phyloP scores from a whole-genome alignment of 257 asterid species.

The Plantago ovata region DNA sequence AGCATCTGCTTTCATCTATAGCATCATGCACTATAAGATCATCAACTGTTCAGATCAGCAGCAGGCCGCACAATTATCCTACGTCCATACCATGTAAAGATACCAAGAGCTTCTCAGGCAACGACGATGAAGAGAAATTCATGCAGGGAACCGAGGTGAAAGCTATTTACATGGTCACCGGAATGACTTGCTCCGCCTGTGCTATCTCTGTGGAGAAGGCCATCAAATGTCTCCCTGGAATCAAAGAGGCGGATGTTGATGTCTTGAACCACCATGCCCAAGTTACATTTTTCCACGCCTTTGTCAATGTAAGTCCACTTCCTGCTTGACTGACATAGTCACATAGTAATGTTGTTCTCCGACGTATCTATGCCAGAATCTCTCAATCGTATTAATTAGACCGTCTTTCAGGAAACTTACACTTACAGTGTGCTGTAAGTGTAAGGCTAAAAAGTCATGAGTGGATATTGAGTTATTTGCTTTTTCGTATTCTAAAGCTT shows the following conservation, averaged over 20 bases:
- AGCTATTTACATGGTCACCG: constrained; percentile 42
- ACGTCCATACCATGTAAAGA: no score
- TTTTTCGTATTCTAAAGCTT: no score
- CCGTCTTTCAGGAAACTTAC: no score
- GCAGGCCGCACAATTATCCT: not conserved
- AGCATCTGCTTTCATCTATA: not conserved
- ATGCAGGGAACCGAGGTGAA: constrained; percentile 31
- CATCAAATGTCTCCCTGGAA: constrained; percentile 45
- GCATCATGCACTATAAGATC: not conserved
- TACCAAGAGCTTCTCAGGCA: no score
- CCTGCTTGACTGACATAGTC: not conserved
- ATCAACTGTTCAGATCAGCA: not conserved
- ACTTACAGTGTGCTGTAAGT: no score
- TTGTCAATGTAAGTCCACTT: constrained; percentile 34
- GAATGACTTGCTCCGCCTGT: constrained; percentile 64
- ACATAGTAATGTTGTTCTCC: no score
- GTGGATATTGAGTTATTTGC: no score
- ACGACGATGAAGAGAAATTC: constrained; percentile 30
- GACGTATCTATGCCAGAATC: no score
- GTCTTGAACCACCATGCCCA: constrained; percentile 43
- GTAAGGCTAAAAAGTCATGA: no score
- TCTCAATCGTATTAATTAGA: no score
- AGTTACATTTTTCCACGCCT: constrained; percentile 33
- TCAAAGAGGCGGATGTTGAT: constrained; percentile 44
- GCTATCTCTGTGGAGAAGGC: constrained; percentile 53